Conservation (phyloP, 495 filamentous ascomycete species). For the Sordaria brevicollis region DNA sequence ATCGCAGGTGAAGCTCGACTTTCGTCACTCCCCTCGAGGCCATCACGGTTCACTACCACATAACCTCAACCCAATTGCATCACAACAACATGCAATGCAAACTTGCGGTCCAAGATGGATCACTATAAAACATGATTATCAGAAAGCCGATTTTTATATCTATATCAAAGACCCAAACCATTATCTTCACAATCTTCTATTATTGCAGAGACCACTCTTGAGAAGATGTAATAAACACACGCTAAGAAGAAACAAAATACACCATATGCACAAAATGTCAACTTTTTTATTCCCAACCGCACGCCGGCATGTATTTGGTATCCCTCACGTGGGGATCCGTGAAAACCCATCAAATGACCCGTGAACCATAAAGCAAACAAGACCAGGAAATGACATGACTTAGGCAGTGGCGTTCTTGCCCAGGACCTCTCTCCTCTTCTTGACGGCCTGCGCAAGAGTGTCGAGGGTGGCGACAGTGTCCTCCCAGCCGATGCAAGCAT, state of each 20-base stretch:
- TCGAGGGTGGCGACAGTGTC: constrained; percentile 80
- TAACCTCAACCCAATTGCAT: background rate
- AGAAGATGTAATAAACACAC: background rate
- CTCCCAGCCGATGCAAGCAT: constrained; percentile 93
- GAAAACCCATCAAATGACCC: background rate
- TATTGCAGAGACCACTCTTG: background rate
- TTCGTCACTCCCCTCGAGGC: background rate
- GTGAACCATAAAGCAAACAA: background rate
- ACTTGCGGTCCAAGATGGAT: background rate
- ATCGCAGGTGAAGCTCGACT: background rate
- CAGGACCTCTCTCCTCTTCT: constrained; percentile 46
- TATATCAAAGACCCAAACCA: background rate
- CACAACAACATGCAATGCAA: background rate
- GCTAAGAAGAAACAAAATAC: background rate
- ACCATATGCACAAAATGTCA: background rate
- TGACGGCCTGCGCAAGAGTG: constrained; percentile 70
- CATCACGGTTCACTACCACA: background rate
- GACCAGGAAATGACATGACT: background rate
- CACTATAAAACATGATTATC: background rate
- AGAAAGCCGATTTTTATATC: background rate
- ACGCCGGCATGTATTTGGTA: background rate
- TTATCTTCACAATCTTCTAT: background rate
- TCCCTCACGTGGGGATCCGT: background rate
- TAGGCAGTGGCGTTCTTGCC: constrained; percentile 9
- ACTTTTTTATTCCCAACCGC: background rate